Conservation (phyloP, 805 yeast species). For the Candida suzukii region DNA sequence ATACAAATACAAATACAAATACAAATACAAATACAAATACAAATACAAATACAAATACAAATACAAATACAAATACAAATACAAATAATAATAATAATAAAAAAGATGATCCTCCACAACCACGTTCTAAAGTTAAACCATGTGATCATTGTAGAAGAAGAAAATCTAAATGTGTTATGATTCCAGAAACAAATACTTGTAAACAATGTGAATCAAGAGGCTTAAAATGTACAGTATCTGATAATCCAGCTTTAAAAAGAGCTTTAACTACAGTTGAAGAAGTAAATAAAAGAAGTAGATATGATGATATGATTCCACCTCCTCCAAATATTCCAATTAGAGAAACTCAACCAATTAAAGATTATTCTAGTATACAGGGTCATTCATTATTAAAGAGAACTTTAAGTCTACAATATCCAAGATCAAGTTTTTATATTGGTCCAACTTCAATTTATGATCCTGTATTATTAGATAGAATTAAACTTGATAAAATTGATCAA, state of each 20-base stretch:
- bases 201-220: slow-evolving; percentile 72
- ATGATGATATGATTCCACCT: slow-evolving; percentile 29
- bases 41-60: not conserved
- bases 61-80: slow-evolving; percentile 5
- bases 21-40: too few relatives aligned
- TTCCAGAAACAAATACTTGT: slow-evolving; percentile 58
- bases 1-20: too few relatives aligned
- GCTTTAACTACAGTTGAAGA: slow-evolving; percentile 22
- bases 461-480: slow-evolving; percentile 56
- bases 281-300: slow-evolving; percentile 22
- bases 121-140: slow-evolving; percentile 43
- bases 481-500: slow-evolving; percentile 69
- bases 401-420: slow-evolving; percentile 74
- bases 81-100: slow-evolving; percentile 3
- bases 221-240: slow-evolving; percentile 60
- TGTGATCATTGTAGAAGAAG: slow-evolving; percentile 83
- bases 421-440: slow-evolving; percentile 86
- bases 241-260: slow-evolving; percentile 33
- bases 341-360: slow-evolving; percentile 55
- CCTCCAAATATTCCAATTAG: slow-evolving; percentile 36
- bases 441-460: slow-evolving; percentile 81
- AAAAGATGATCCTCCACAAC: slow-evolving; percentile 29
- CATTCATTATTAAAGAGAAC: slow-evolving; percentile 62
- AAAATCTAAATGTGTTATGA: slow-evolving; percentile 70
- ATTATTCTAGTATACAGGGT: slow-evolving; percentile 57